phyloP scores from a whole-genome alignment of 169 alveolate species.

The Cryptosporidium meleagridis region DNA sequence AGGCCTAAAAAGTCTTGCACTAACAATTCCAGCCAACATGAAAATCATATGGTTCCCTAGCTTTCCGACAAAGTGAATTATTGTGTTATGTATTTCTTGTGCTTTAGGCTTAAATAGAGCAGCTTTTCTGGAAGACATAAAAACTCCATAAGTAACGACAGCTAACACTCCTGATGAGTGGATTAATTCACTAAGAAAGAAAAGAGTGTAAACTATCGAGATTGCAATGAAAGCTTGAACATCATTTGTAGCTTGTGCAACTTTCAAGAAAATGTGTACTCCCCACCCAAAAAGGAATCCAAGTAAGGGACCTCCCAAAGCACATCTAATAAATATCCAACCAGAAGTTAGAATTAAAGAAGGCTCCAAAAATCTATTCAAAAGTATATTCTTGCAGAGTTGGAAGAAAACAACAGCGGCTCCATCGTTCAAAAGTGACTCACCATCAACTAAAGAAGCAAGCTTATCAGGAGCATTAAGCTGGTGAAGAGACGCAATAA shows the following conservation, averaged over 20 bases:
- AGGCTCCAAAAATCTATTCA: conserved; percentile 58
- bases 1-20: conserved; percentile 74
- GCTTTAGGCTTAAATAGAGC: conserved; percentile 70
- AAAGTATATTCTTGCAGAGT: conserved; percentile 49
- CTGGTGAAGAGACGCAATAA: conserved; percentile 78
- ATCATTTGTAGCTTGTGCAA: conserved; percentile 34
- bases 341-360: conserved; percentile 71
- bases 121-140: conserved; percentile 76
- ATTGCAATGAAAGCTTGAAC: conserved; percentile 54
- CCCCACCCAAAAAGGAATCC: conserved; percentile 75
- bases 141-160: conserved; percentile 78
- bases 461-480: conserved; percentile 78
- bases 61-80: conserved; percentile 74
- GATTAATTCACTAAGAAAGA: conserved; percentile 44
- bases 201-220: conserved; percentile 46
- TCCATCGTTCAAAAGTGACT: conserved; percentile 79
- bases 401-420: conserved; percentile 79
- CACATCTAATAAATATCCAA: conserved; percentile 75
- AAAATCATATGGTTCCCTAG: conserved; percentile 77
- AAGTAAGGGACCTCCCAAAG: conserved; percentile 79
- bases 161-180: conserved; percentile 79
- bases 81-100: conserved; percentile 63
- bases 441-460: conserved; percentile 81
- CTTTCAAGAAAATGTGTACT: conserved; percentile 15
- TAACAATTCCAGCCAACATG: conserved; percentile 78